Base-by-base conservation (phyloP, 176 grass and related monocot genomes). In the Eleusine coracana region DNA sequence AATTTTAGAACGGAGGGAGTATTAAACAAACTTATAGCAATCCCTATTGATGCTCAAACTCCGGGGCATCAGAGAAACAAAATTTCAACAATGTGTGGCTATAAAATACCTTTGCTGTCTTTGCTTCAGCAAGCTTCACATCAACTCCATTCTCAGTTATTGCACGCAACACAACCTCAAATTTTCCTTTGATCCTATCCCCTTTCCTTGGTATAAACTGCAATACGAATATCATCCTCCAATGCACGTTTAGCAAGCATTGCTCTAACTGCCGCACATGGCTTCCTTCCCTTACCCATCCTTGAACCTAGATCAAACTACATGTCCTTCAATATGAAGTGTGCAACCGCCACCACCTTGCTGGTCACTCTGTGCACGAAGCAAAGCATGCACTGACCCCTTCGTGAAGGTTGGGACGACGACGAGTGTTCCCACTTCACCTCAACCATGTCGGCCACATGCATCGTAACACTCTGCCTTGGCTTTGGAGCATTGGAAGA, bases 251-350 rank as follows among this genome's bases (percentile, higher is more conserved):
- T 85, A 0, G 86, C 88, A 84, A 94, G 81, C 65, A 94, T 11
- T 10, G 74, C 83, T 4, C 92, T 88, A 52, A 94, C 88, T 3
- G 83, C 85, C 3, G 68, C 86, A 66, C 88, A 94, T 20, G 88
- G 88, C 28, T 74, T 91, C 18, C 79, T 56, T 50, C 87, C 92
- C 77, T 91, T 74, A 69, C 87, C 92, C 80, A 88, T 91, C 88
- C 80, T 86, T 18, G 92, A 91, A 42, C 75, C 86, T 31, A 94
- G n/a, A 80, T 94, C 86, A 85, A 88, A 91, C 67, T 88, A 91
- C 88, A 94, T 94, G 61, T 94, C 92, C 65, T 91, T 94, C 4
- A 88, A 94, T 76, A 88, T 94, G 14, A 88, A 94, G 69, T 94
- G 86, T 1, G 92, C 86, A 18, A 91, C 92, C 13, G 91, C 92